These are phyloP conservation scores for Penicillium digitatum DNA, from an alignment of 2,329 filamentous ascomycete genomes.

Conservation along the genomic window DNA sequence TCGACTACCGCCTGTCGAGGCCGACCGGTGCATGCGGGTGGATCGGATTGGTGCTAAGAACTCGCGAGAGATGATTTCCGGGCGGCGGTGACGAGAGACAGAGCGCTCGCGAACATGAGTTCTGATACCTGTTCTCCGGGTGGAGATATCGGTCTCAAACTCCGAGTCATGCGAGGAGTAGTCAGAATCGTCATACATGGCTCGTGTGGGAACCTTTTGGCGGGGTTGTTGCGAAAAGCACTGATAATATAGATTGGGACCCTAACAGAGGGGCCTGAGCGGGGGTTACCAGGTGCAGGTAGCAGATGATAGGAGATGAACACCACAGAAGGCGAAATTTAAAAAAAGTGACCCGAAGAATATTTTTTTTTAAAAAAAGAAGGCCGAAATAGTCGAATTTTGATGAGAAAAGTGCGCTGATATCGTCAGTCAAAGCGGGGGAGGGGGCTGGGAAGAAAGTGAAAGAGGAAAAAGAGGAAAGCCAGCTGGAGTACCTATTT, in stretches of 20 bases:
- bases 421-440: constrained; percentile 1
- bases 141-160: constrained; percentile 36
- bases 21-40: constrained; percentile 31
- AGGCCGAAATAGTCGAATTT: background rate
- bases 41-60: constrained; percentile 26
- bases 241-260: background rate
- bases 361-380: too few relatives aligned
- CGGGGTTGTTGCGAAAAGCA: background rate
- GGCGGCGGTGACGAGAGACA: constrained; percentile 31
- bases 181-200: constrained; percentile 1
- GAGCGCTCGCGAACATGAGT: constrained; percentile 30
- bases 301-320: constrained; percentile 20
- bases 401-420: constrained; percentile 10
- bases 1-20: constrained; percentile 35
- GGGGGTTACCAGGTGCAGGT: constrained; percentile 19
- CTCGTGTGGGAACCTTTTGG: constrained; percentile 18
- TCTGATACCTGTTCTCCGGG: constrained; percentile 23
- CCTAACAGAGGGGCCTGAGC: constrained; percentile 6
- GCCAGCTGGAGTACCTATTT: background rate
- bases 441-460: constrained; percentile 6
- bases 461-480: background rate
- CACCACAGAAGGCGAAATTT: background rate
- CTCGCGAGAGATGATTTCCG: constrained; percentile 15
- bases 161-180: constrained; percentile 31
- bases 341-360: constrained; percentile 6